Percentiles rank a stretch among this genome's conserved stretches.
Conservation (phyloP, 78 protist species). For the Planoprotostelium fungivorum region DNA sequence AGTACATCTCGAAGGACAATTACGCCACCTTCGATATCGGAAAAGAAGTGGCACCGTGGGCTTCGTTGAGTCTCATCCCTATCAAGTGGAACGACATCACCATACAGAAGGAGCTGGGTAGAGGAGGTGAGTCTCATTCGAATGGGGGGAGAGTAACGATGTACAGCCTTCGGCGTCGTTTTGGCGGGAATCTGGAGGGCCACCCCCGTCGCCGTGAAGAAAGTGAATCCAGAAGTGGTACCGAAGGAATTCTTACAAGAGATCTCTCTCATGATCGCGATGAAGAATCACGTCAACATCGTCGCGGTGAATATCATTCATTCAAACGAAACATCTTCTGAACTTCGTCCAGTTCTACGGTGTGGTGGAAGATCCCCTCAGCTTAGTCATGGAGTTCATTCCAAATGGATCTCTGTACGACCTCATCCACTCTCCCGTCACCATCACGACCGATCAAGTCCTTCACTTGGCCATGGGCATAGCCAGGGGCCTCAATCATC, state of each 20-base stretch:
- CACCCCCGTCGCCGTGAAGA: neutral
- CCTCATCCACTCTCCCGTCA: neutral
- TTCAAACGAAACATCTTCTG: neutral
- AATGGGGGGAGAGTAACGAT: neutral
- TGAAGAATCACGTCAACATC: neutral
- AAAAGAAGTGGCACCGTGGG: neutral
- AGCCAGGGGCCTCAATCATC: neutral
- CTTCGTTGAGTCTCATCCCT: neutral
- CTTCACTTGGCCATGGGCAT: neutral
- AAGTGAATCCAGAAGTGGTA: neutral
- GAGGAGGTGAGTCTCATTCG: neutral
- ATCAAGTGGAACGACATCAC: neutral
- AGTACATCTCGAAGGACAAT: too few species aligned
- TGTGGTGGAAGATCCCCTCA: neutral
- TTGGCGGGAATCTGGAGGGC: neutral
- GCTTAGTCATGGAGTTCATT: neutral
- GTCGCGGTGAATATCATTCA: neutral
- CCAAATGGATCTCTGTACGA: neutral
- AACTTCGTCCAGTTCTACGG: neutral
- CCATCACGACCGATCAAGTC: neutral
- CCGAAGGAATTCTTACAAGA: neutral
- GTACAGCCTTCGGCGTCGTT: neutral
- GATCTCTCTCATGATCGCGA: neutral
- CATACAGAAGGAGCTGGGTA: neutral
- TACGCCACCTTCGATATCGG: neutral